These are phyloP conservation scores for Taphrina communis DNA, from an alignment of 1,139 yeast species.

Conservation along the genomic window DNA sequence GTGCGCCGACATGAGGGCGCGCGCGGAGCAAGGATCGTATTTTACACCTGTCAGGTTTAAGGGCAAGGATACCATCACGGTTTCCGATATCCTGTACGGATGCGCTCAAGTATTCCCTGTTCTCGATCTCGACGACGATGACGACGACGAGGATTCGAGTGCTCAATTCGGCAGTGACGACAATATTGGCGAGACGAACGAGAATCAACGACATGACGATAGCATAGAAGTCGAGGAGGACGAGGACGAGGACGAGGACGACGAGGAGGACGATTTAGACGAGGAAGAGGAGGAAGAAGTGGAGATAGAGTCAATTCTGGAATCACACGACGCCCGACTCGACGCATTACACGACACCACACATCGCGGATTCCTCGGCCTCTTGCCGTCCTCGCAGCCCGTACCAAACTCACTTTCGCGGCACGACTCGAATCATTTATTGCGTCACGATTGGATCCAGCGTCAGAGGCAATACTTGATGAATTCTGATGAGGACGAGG, in stretches of 20 bases:
- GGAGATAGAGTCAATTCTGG: neutral
- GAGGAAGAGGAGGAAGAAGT: slow-evolving; percentile 3
- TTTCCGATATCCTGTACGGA: neutral
- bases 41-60: neutral
- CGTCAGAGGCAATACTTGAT: neutral
- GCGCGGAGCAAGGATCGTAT: neutral
- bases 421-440: neutral
- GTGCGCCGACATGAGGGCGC: neutral
- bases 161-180: neutral
- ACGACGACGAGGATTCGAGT: neutral
- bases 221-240: neutral
- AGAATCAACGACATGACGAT: no score
- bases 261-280: neutral
- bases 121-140: no score
- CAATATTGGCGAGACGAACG: no score
- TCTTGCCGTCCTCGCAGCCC: neutral
- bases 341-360: neutral
- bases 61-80: neutral
- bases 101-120: neutral
- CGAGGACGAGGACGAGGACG: neutral
- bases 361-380: slow-evolving; percentile 8
- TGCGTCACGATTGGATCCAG: neutral
- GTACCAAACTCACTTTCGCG: neutral
- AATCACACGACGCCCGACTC: neutral
- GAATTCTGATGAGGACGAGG: neutral